Conservation (phyloP, 352 stramenopile genomes). For the Thalassiosira pacifica region DNA sequence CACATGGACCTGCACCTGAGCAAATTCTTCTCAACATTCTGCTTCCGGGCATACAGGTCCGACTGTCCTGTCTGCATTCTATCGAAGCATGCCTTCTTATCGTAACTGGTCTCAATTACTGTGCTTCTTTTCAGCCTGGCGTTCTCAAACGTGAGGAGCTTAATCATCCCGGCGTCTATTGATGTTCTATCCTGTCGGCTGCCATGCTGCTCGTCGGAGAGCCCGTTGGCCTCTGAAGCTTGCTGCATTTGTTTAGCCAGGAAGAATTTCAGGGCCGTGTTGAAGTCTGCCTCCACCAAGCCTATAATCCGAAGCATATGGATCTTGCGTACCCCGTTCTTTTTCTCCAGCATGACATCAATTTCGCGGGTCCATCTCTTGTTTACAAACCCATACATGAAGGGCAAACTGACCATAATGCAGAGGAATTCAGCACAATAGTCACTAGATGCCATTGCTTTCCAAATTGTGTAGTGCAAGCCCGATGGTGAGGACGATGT, state of each 20-base stretch:
- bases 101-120: background rate
- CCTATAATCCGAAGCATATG: slow-evolving; percentile 59
- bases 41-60: slow-evolving; percentile 9
- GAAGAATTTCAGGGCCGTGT: slow-evolving; percentile 18
- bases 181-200: background rate
- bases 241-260: slow-evolving; percentile 1
- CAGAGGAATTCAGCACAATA: background rate
- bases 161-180: slow-evolving; percentile 15
- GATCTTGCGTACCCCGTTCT: slow-evolving; percentile 41
- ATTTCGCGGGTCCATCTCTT: slow-evolving; percentile 14
- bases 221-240: slow-evolving; percentile 18
- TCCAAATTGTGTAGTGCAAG: slow-evolving; percentile 26
- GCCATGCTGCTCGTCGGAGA: slow-evolving; percentile 17
- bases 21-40: slow-evolving; percentile 9
- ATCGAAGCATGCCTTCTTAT: slow-evolving; percentile 22
- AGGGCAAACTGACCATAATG: slow-evolving; percentile 18
- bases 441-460: slow-evolving; percentile 1
- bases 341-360: slow-evolving; percentile 60
- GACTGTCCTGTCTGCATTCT: background rate
- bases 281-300: slow-evolving; percentile 54
- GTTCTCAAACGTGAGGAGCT: slow-evolving; percentile 26
- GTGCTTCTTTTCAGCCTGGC: background rate
- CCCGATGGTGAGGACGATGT: background rate
- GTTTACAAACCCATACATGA: slow-evolving; percentile 27
- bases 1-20: background rate